Evolutionary conservation across 176 grass and related monocot species (phyloP), one percentile per base, ranked within the genome.

Genomic region (Coix lacrymajobi): DNA sequence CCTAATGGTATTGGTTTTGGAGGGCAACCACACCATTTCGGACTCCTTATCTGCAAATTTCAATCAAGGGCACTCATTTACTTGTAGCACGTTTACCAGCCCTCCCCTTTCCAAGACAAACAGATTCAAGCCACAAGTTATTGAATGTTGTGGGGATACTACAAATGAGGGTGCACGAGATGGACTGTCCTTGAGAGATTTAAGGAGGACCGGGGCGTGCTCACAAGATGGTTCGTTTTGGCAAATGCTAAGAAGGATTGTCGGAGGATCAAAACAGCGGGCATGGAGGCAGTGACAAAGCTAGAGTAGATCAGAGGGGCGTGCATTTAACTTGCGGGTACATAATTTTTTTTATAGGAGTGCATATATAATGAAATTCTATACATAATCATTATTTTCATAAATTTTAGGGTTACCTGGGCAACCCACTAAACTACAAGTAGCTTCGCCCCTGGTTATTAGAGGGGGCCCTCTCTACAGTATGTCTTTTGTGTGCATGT

Each of bases 171-270:
- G 83, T 25, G 11, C 70, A 34, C 79, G 81, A 62, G 87, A 89
- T 16, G 95, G 62, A 94, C 92, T 19, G 90, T 98, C 79, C 88
- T 98, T 1, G 95, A 94, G 70, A 94, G 95, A 85, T 98, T 94
- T 62, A 98, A 97, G 84, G 95, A 97, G 83, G 95, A 98, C 17
- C 81, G 95, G 24, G 95, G 93, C 88, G 93, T 98, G 95, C 84
- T 95, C 56, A 98, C 56, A 98, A 98, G 88, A 51, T 98, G 71
- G 88, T 97, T 43, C 90, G 95, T 76, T 76, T 79, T 98, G 69
- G 95, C 95, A 10, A 93, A 54, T 87, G 79, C 95, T n/a, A 1
- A 98, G 88, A 81, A 94, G 29, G 36, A 37, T 37, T 48, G 44
- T 30, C 67, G 19, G 52, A 71, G 26, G 62, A 74, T 36, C 45